Conservation (phyloP, 2,329 filamentous ascomycete species). For the Rosellinia necatrix region DNA sequence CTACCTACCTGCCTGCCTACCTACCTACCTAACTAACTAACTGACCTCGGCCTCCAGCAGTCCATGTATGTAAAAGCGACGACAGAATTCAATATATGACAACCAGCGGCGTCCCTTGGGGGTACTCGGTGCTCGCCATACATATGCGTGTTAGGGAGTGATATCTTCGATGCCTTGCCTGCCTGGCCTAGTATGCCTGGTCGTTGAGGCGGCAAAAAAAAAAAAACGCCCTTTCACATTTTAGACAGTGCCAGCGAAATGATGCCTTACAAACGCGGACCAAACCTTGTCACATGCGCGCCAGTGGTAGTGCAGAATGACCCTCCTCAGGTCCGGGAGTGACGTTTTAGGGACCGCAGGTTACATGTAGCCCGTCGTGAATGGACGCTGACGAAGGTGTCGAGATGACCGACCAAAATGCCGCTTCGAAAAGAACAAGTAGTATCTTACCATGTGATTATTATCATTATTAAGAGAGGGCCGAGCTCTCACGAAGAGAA, state of each 20-base stretch:
- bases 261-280: slow-evolving; percentile 6
- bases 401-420: background rate
- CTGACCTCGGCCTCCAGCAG: too few species aligned
- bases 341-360: background rate
- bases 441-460: background rate
- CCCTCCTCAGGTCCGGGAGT: slow-evolving; percentile 4
- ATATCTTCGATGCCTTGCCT: too few species aligned
- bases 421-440: slow-evolving; percentile 6
- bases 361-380: background rate
- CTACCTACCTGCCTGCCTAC: too few species aligned
- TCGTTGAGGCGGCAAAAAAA: too few species aligned
- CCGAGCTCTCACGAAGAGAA: slow-evolving; percentile 1
- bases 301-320: slow-evolving; percentile 9
- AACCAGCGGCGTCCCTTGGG: too few species aligned
- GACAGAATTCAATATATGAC: too few species aligned
- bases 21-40: too few species aligned
- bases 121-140: too few species aligned
- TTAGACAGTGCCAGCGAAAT: background rate
- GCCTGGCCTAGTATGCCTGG: too few species aligned
- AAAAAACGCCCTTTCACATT: background rate
- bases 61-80: too few species aligned
- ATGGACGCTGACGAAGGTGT: background rate
- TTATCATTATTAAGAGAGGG: slow-evolving; percentile 5
- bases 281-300: slow-evolving; percentile 18
- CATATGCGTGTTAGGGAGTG: too few species aligned